phyloP scores from a whole-genome alignment of 768 basidiomycete species.

The Chiua virens region DNA sequence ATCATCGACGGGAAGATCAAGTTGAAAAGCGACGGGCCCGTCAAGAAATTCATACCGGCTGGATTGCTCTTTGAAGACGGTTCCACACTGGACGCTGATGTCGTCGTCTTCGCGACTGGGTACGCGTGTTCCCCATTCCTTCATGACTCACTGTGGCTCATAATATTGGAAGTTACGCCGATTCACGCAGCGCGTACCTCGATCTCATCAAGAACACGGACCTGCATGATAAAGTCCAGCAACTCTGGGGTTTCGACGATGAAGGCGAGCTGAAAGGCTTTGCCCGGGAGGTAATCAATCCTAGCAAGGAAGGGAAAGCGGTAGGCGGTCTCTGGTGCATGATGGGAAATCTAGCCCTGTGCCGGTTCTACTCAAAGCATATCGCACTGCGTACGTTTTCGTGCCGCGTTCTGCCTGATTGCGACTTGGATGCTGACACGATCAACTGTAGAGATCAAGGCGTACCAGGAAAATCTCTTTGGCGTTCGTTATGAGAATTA shows the following conservation, averaged over 20 bases:
- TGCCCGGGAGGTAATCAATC: constrained; percentile 51
- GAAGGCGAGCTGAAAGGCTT: constrained; percentile 30
- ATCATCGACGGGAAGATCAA: constrained; percentile 50
- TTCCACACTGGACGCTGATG: constrained; percentile 46
- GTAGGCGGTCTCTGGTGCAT: constrained; percentile 49
- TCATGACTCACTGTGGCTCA: neutral
- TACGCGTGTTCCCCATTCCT: constrained; percentile 15
- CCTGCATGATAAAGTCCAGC: constrained; percentile 19
- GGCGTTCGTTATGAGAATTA: constrained; percentile 18
- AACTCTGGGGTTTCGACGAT: constrained; percentile 31
- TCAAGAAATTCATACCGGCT: constrained; percentile 35
- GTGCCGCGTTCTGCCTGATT: neutral
- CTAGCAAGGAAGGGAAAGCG: constrained; percentile 7
- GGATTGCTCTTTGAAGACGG: constrained; percentile 27
- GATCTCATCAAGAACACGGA: constrained; percentile 22
- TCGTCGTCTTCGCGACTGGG: constrained; percentile 31
- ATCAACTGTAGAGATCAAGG: constrained; percentile 59
- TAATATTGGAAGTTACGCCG: constrained; percentile 12
- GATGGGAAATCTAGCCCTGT: constrained; percentile 62
- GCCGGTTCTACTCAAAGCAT: constrained; percentile 68
- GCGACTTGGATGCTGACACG: neutral
- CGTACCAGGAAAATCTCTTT: constrained; percentile 52
- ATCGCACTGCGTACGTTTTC: constrained; percentile 57
- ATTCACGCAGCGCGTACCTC: constrained; percentile 16
- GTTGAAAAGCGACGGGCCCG: constrained; percentile 29